These are phyloP conservation scores for Brassica incana DNA, from an alignment of 345 rosid genomes.

Conservation along the genomic window DNA sequence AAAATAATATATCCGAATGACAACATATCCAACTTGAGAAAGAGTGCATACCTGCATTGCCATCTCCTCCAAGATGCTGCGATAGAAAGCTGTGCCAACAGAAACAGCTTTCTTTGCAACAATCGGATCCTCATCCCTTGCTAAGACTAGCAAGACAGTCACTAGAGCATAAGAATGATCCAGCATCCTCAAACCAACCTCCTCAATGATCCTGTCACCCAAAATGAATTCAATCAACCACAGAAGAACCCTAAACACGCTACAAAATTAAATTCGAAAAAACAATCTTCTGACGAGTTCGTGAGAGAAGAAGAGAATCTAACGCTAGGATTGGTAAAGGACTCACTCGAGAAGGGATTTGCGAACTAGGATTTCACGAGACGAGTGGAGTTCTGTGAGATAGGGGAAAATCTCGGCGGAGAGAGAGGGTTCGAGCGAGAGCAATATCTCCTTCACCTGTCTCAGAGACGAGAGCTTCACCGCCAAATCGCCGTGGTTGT, in stretches of 20 bases:
- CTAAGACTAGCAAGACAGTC: constrained; percentile 58
- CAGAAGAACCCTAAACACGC: constrained; percentile 20
- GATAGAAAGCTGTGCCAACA: constrained; percentile 60
- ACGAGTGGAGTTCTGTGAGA: constrained; percentile 72
- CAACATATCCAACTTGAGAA: constrained; percentile 18
- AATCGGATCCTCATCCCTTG: constrained; percentile 57
- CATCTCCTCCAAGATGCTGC: constrained; percentile 72
- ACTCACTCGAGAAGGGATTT: constrained; percentile 77
- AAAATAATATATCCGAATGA: constrained; percentile 6
- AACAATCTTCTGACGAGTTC: neutral
- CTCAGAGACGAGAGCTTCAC: constrained; percentile 85
- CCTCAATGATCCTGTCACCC: constrained; percentile 77
- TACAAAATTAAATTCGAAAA: neutral
- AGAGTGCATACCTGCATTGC: constrained; percentile 62
- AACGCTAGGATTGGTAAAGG: constrained; percentile 16
- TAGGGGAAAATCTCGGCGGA: constrained; percentile 83
- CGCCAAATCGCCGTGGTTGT: constrained; percentile 77
- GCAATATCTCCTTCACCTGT: constrained; percentile 74
- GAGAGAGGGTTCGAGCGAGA: constrained; percentile 60
- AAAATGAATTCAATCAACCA: neutral
- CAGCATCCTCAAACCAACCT: constrained; percentile 64
- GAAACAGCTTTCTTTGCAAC: constrained; percentile 70
- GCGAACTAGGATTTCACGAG: constrained; percentile 75
- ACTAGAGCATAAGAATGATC: constrained; percentile 58
- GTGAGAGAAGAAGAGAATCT: neutral